Conservation (phyloP, 257 asterid genomes). For the Lavandula angustifolia region DNA sequence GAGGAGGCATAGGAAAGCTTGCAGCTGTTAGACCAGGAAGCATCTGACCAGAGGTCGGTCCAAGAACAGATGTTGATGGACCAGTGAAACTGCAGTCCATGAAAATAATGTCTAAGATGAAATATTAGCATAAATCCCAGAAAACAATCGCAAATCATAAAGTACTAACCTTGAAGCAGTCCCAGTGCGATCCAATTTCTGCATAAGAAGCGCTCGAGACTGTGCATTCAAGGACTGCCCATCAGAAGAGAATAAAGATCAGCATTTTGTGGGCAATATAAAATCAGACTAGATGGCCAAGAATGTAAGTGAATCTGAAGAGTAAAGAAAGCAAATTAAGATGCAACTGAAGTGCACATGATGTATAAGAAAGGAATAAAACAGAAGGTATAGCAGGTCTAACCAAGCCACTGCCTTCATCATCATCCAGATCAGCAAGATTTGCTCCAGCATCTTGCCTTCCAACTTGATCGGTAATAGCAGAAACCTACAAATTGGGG, state of each 20-base stretch:
- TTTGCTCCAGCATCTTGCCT: conserved; percentile 60
- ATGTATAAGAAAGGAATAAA: conserved; percentile 1
- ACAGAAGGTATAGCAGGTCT: conserved; percentile 31
- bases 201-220: conserved; percentile 61
- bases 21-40: conserved; percentile 46
- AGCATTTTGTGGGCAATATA: conserved; percentile 25
- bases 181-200: conserved; percentile 63
- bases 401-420: conserved; percentile 65
- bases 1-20: conserved; percentile 42
- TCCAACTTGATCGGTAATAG: conserved; percentile 60
- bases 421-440: conserved; percentile 66
- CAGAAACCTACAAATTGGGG: conserved; percentile 54
- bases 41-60: conserved; percentile 43
- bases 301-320: conserved; percentile 14
- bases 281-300: conserved; percentile 8
- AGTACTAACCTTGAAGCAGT: conserved; percentile 52
- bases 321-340: neutral
- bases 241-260: conserved; percentile 25
- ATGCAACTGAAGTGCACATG: neutral
- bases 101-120: conserved; percentile 26
- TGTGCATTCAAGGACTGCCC: conserved; percentile 70
- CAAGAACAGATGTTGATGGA: conserved; percentile 42
- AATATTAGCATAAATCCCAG: neutral
- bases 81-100: conserved; percentile 46
- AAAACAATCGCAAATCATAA: conserved; percentile 10